Conservation (phyloP, 495 filamentous ascomycete species). For the Talaromyces nanjingensis region DNA sequence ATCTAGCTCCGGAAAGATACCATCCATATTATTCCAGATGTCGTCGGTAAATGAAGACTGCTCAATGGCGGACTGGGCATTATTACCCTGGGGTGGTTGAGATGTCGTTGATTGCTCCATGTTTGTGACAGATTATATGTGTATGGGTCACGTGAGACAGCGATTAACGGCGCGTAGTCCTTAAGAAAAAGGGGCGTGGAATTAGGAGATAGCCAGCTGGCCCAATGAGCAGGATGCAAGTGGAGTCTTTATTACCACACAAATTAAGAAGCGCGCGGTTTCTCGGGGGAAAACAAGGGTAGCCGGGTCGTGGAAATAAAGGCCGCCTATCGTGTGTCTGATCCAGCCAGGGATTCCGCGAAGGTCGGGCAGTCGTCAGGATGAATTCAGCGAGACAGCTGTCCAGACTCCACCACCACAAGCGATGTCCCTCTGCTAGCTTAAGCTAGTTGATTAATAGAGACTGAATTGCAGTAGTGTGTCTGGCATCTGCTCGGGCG, state of each 20-base stretch:
- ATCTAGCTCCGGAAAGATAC: conserved; percentile 25
- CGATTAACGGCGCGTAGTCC: background rate
- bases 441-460: conserved; percentile 1
- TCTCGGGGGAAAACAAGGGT: background rate
- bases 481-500: background rate
- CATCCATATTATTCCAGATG: conserved; percentile 34
- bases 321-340: background rate
- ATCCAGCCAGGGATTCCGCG: background rate
- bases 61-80: conserved; percentile 24
- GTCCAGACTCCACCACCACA: conserved; percentile 2
- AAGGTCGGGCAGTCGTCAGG: conserved; percentile 2
- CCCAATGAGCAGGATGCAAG: background rate
- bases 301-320: conserved; percentile 2
- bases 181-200: background rate
- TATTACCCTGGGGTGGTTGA: conserved; percentile 21
- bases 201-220: background rate
- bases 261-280: background rate
- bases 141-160: conserved; percentile 1
- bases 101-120: conserved; percentile 32
- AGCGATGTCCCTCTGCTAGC: background rate
- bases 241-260: conserved; percentile 4
- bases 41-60: conserved; percentile 23
- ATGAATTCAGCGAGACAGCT: background rate
- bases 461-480: background rate
- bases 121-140: conserved; percentile 9